Evolutionary conservation across 768 basidiomycete species (phyloP).

Genomic region (Lactifluus pinguis): DNA sequence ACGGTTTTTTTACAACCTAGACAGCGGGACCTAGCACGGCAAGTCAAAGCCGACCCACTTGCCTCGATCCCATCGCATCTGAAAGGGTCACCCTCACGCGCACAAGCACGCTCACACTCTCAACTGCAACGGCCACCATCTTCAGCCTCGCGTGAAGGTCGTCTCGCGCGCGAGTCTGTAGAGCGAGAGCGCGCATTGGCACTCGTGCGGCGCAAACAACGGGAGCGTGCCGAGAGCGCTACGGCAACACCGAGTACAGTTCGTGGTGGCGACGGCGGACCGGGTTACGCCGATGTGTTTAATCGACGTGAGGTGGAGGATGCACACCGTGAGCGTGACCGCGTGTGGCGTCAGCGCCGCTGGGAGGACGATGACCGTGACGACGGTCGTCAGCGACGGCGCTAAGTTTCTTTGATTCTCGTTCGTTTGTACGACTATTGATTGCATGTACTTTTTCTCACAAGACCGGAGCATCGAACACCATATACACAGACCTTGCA

Average conservation of each 20-base stretch:
- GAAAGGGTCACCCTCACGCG: slow-evolving; percentile 29
- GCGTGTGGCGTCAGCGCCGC: slow-evolving; percentile 27
- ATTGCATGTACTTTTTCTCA: not conserved
- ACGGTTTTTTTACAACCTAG: slow-evolving; percentile 27
- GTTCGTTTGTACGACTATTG: not conserved
- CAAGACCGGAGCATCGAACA: not conserved
- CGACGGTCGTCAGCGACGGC: not conserved
- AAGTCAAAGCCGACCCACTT: slow-evolving; percentile 60
- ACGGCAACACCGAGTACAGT: slow-evolving; percentile 68
- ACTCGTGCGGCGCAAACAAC: slow-evolving; percentile 55
- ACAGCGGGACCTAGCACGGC: slow-evolving; percentile 52
- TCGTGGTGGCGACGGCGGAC: slow-evolving; percentile 26
- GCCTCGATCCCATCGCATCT: slow-evolving; percentile 65
- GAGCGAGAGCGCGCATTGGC: slow-evolving; percentile 70
- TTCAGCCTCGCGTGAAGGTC: slow-evolving; percentile 34
- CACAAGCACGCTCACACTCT: slow-evolving; percentile 16
- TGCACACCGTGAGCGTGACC: slow-evolving; percentile 43
- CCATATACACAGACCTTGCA: too few relatives aligned
- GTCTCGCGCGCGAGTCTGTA: slow-evolving; percentile 61
- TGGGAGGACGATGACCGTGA: slow-evolving; percentile 13
- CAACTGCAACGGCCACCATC: slow-evolving; percentile 14
- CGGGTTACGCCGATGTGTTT: slow-evolving; percentile 56
- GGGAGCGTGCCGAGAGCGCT: slow-evolving; percentile 51
- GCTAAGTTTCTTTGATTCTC: not conserved
- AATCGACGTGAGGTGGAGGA: slow-evolving; percentile 66